Evolutionary conservation across 805 yeast species (phyloP).

Genomic region (Candida orba): DNA sequence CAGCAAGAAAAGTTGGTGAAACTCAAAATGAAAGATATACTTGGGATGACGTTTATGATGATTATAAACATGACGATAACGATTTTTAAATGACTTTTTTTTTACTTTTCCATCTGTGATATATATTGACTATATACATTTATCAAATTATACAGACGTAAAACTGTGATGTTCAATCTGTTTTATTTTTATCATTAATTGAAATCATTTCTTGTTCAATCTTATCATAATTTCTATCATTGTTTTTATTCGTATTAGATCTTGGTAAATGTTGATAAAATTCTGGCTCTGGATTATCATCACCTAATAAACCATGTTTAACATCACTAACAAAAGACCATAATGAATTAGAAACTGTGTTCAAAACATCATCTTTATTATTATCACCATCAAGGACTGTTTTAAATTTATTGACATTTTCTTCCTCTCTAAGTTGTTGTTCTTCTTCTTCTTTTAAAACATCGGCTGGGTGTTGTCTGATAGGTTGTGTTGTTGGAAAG

Average conservation of each 20-base stretch:
- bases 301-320: slow-evolving; percentile 34
- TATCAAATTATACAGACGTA: too few species aligned
- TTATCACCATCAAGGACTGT: neutral
- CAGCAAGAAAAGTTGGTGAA: slow-evolving; percentile 16
- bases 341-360: slow-evolving; percentile 32
- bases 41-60: slow-evolving; percentile 26
- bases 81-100: slow-evolving; percentile 10
- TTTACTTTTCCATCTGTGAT: neutral
- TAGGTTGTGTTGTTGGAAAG: slow-evolving; percentile 7
- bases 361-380: slow-evolving; percentile 24
- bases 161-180: too few species aligned
- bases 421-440: neutral
- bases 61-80: slow-evolving; percentile 22
- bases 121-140: neutral
- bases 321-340: slow-evolving; percentile 49
- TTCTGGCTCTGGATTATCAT: slow-evolving; percentile 14
- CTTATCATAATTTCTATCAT: neutral
- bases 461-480: slow-evolving; percentile 1
- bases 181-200: slow-evolving; percentile 5
- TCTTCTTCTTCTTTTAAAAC: slow-evolving; percentile 2
- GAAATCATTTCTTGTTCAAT: slow-evolving; percentile 21
- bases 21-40: slow-evolving; percentile 16
- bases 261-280: neutral
- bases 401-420: too few species aligned
- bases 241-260: neutral